Evolutionary conservation across 2,329 filamentous ascomycete species (phyloP).

Genomic region (Fusarium praegraminearum): DNA sequence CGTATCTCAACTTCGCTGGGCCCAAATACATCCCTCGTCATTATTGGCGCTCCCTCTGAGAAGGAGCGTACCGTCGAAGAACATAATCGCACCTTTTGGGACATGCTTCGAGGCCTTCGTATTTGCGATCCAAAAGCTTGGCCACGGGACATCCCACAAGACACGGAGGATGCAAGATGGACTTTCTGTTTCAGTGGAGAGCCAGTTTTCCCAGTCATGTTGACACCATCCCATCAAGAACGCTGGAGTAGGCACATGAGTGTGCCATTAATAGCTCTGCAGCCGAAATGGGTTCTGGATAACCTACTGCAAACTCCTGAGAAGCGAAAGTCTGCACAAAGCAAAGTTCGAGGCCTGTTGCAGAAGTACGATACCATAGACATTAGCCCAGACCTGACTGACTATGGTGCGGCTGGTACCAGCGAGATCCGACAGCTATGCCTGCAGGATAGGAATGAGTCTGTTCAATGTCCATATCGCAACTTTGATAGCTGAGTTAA

Average conservation of each 20-base stretch:
- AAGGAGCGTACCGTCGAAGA: background rate
- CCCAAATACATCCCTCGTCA: background rate
- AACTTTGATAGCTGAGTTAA: background rate
- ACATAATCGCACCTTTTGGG: constrained; percentile 10
- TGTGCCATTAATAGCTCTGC: background rate
- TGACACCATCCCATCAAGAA: constrained; percentile 9
- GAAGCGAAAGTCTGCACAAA: constrained; percentile 8
- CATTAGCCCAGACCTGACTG: constrained; percentile 4
- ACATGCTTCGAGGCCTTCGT: constrained; percentile 10
- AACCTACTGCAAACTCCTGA: background rate
- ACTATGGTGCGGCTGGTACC: background rate
- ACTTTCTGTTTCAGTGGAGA: constrained; percentile 11
- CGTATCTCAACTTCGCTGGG: background rate
- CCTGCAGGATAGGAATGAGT: background rate
- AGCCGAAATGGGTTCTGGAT: constrained; percentile 12
- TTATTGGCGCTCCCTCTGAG: constrained; percentile 1
- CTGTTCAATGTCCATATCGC: constrained; percentile 9
- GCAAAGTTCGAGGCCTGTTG: constrained; percentile 2
- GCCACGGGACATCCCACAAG: constrained; percentile 2
- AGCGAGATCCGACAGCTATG: constrained; percentile 6
- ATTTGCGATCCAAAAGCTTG: constrained; percentile 4
- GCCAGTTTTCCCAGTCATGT: constrained; percentile 5
- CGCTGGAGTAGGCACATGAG: constrained; percentile 17
- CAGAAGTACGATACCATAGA: constrained; percentile 1
- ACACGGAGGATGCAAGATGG: constrained; percentile 2